phyloP scores from a whole-genome alignment of 768 basidiomycete genomes.

The Pleurotus cornucopiae region DNA sequence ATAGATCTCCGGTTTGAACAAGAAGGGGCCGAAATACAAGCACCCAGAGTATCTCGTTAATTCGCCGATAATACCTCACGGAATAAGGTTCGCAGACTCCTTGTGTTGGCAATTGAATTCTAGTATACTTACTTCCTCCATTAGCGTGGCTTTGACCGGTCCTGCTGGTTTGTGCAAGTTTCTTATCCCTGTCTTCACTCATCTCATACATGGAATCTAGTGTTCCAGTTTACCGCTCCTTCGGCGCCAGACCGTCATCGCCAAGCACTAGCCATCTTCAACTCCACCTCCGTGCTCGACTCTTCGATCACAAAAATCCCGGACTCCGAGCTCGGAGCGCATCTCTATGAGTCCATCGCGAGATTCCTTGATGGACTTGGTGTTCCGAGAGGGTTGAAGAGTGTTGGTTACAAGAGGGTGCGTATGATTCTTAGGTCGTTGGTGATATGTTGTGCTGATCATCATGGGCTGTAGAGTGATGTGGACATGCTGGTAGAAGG shows the following conservation, averaged over 20 bases:
- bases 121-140: conserved; percentile 16
- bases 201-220: conserved; percentile 28
- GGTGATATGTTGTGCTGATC: not conserved
- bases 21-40: conserved; percentile 87
- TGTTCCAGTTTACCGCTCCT: conserved; percentile 94
- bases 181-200: conserved; percentile 4
- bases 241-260: conserved; percentile 91
- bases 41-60: conserved; percentile 87
- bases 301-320: conserved; percentile 69
- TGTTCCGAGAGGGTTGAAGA: conserved; percentile 82
- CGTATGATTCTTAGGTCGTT: not conserved
- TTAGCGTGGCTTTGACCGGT: conserved; percentile 80
- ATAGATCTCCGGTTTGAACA: conserved; percentile 91
- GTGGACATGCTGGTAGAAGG: conserved; percentile 80
- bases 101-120: not conserved
- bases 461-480: conserved; percentile 42
- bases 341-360: conserved; percentile 84
- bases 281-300: conserved; percentile 56
- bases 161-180: conserved; percentile 57
- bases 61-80: conserved; percentile 91
- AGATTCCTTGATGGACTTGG: conserved; percentile 82
- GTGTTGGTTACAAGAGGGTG: conserved; percentile 50
- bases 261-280: conserved; percentile 83
- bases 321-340: conserved; percentile 72
- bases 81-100: conserved; percentile 52